A percentile compares a stretch with the other conserved stretches of the same genome.
These are phyloP conservation scores for Kokia cookei DNA, from an alignment of 441 rosid species.

Conservation along the genomic window DNA sequence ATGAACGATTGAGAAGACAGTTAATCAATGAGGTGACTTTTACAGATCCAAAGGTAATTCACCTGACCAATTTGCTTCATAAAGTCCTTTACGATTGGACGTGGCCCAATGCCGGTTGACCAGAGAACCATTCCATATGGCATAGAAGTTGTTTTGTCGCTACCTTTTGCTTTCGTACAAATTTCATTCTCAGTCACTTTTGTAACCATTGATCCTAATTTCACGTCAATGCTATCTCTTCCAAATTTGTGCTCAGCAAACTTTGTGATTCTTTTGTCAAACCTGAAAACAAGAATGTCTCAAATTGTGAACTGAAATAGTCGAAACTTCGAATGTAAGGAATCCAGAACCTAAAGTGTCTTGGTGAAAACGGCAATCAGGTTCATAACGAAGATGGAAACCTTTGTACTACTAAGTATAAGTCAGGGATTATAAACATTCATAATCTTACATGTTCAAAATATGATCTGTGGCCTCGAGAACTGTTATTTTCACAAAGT, in stretches of 20 bases:
- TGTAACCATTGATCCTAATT: slow-evolving; percentile 85
- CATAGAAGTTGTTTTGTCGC: slow-evolving; percentile 45
- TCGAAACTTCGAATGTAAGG: background rate
- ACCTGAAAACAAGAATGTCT: slow-evolving; percentile 42
- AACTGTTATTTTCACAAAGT: slow-evolving; percentile 64
- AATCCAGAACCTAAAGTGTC: background rate
- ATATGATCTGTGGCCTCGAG: slow-evolving; percentile 95
- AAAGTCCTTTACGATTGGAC: slow-evolving; percentile 75
- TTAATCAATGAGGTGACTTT: background rate
- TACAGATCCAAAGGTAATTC: slow-evolving; percentile 5
- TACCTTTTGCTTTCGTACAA: slow-evolving; percentile 59
- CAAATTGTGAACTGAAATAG: background rate
- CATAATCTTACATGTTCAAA: slow-evolving; percentile 62
- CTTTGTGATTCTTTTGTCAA: slow-evolving; percentile 91
- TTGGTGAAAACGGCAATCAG: background rate
- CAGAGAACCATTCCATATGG: slow-evolving; percentile 97
- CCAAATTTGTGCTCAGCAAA: slow-evolving; percentile 89
- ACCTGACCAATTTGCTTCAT: slow-evolving; percentile 98
- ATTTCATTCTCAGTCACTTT: slow-evolving; percentile 76
- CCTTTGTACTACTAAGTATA: background rate
- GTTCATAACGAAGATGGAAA: background rate
- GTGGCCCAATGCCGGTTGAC: slow-evolving; percentile 98
- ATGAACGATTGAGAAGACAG: background rate
- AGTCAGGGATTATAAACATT: background rate
- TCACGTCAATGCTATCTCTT: slow-evolving; percentile 88